Base-by-base conservation (phyloP, 352 stramenopile genomes). In the Globisporangium recalcitrans region DNA sequence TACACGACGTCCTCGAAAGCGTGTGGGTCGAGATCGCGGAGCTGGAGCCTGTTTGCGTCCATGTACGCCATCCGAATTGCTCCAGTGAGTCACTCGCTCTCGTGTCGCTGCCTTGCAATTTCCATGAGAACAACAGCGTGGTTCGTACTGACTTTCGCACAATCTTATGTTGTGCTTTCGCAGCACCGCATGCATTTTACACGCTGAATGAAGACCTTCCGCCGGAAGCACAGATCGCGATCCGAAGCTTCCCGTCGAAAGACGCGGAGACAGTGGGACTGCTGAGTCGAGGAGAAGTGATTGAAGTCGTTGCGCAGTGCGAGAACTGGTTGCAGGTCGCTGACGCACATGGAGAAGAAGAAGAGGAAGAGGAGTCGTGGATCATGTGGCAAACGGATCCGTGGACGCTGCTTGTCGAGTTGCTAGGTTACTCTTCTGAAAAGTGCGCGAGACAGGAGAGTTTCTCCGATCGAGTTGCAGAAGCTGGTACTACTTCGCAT, bases 341-440 rank as follows among this genome's bases (percentile, higher is more conserved):
- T n/a, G 26, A 53, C 13, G 9, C 61, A 40, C 26, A 62, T 24
- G 40, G 27, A 36, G 61, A 47, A 53, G 40, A 32, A 27, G 42
- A 44, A 6, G 27, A 66, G 2, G 16, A 52, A 3, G 29, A 66
- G 2, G 77, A 74, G 38, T 70, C 68, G 49, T 90, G 82, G 82
- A 88, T 90, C 56, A 91, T 91, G 82, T 84, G 75, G 69, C 69
- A 70, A 31, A 88, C 74, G 16, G 78, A 78, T 47, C 66, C 67
- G 14, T 61, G 78, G 56, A 59, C 78, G 16, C 42, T 90, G 27
- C 71, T 90, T n/a, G 71, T 70, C 29, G 77, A 88, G 42, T 61
- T 74, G 0, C 26, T 60, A 3, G 60, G 65, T 11, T 68, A 83
- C 13, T 64, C 52, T 0, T 74, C 73, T 13, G 44, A 32, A 8